phyloP scores from a whole-genome alignment of 2,329 filamentous ascomycete species.

The Neopestalotiopsis clavispora region DNA sequence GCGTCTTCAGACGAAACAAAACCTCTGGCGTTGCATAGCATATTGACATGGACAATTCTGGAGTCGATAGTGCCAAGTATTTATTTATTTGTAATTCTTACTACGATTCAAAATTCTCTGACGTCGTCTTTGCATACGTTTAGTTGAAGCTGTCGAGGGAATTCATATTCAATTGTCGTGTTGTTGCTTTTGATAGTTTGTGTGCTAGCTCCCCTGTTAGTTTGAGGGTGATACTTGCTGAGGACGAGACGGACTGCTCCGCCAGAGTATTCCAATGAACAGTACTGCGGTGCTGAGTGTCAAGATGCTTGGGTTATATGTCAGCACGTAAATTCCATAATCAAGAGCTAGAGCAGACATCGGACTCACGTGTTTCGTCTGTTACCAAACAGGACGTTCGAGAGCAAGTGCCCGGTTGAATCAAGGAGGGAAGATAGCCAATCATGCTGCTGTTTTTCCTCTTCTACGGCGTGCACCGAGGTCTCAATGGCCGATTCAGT shows the following conservation, averaged over 20 bases:
- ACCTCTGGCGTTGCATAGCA: no score
- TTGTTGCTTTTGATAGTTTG: not conserved
- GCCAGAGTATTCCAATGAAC: not conserved
- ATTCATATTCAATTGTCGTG: not conserved
- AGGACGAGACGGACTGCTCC: not conserved
- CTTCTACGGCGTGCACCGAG: conserved; percentile 26
- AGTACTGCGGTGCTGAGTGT: not conserved
- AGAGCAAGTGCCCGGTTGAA: conserved; percentile 42
- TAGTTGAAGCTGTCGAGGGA: no score
- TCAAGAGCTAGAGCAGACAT: not conserved
- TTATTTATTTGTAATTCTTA: no score
- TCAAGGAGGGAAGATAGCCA: conserved; percentile 44
- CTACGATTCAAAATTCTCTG: no score
- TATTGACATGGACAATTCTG: no score
- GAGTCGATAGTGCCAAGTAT: no score
- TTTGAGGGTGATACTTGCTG: not conserved
- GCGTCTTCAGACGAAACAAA: no score
- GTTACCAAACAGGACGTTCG: conserved; percentile 37
- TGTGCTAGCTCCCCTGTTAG: not conserved
- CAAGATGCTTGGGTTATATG: not conserved
- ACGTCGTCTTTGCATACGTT: no score
- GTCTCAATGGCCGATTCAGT: conserved; percentile 22
- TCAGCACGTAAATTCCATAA: not conserved
- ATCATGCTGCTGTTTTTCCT: conserved; percentile 26
- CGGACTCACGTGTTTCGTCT: conserved; percentile 36